A percentile compares a stretch with the other conserved stretches of the same genome.
These are phyloP conservation scores for Marasmius tenuissimus DNA, from an alignment of 1,284 basidiomycete species.

Conservation along the genomic window DNA sequence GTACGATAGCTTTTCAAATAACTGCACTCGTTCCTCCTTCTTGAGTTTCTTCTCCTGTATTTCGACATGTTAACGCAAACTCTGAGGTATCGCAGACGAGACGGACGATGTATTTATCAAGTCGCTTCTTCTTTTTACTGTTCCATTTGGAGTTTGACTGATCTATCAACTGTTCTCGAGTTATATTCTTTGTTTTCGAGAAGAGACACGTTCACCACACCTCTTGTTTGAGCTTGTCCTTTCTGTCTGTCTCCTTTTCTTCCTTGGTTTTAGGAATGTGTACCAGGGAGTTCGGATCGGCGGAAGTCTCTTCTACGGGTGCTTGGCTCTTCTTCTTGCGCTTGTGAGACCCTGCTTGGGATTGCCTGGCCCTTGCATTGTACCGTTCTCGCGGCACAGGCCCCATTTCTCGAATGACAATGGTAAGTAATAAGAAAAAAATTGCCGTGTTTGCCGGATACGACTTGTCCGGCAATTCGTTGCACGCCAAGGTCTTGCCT, in stretches of 20 bases:
- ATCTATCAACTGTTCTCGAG: slow-evolving; percentile 43
- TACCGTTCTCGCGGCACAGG: slow-evolving; percentile 39
- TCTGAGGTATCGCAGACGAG: neutral
- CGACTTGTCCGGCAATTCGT: neutral
- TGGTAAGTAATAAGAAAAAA: neutral
- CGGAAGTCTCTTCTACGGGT: slow-evolving; percentile 11
- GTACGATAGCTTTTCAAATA: slow-evolving; percentile 80
- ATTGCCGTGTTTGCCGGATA: neutral
- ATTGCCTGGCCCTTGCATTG: slow-evolving; percentile 65
- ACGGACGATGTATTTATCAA: slow-evolving; percentile 83
- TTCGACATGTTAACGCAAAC: neutral
- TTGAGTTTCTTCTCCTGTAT: slow-evolving; percentile 81
- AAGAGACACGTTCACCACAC: slow-evolving; percentile 34
- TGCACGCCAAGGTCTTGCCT: neutral
- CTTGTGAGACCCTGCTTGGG: slow-evolving; percentile 43
- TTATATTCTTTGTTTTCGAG: slow-evolving; percentile 11
- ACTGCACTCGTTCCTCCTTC: slow-evolving; percentile 73
- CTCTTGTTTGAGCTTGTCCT: slow-evolving; percentile 61
- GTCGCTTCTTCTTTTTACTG: slow-evolving; percentile 74
- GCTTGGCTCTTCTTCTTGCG: slow-evolving; percentile 26
- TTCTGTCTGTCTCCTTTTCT: slow-evolving; percentile 60
- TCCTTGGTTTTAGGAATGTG: slow-evolving; percentile 58
- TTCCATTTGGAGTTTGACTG: slow-evolving; percentile 71
- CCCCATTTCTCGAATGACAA: slow-evolving; percentile 27
- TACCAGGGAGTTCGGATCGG: slow-evolving; percentile 62